Evolutionary conservation across 2,329 filamentous ascomycete genomes (phyloP).

Genomic region (Hypoxylon sp.): DNA sequence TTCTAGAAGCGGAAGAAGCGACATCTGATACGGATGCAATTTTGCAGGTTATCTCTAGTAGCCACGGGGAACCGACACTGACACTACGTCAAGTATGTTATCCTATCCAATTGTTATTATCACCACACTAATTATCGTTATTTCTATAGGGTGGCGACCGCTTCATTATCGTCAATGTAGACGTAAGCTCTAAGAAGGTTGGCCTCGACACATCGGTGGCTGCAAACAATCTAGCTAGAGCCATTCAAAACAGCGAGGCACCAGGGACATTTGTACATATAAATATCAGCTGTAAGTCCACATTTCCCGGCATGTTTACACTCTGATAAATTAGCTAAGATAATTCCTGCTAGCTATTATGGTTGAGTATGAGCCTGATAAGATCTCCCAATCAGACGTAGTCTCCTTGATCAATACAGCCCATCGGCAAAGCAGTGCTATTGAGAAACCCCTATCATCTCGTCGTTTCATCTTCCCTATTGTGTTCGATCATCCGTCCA

Average conservation of each 20-base stretch:
- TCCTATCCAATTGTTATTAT: background rate
- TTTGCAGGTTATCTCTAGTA: constrained; percentile 42
- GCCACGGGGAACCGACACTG: constrained; percentile 43
- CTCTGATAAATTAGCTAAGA: background rate
- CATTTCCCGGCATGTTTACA: too few species aligned
- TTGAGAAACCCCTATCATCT: constrained; percentile 50
- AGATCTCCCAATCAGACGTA: constrained; percentile 28
- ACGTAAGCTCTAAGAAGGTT: constrained; percentile 28
- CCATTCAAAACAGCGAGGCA: constrained; percentile 13
- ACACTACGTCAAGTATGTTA: constrained; percentile 37
- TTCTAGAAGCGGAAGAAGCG: constrained; percentile 18
- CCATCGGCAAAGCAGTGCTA: constrained; percentile 35
- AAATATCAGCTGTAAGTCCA: constrained; percentile 39
- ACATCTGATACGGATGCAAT: constrained; percentile 33
- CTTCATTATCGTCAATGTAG: constrained; percentile 41
- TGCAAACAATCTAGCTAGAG: constrained; percentile 31
- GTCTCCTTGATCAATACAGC: constrained; percentile 35
- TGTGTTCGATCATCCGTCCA: constrained; percentile 58
- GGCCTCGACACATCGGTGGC: constrained; percentile 39
- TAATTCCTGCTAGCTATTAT: constrained; percentile 31
- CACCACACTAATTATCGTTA: background rate
- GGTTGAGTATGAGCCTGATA: constrained; percentile 39
- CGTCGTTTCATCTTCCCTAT: constrained; percentile 57
- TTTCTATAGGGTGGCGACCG: constrained; percentile 38
- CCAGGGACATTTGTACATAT: constrained; percentile 34